Evolutionary conservation across 164 flowering plant genomes (phyloP).

Genomic region (Tinospora cordifolia): DNA sequence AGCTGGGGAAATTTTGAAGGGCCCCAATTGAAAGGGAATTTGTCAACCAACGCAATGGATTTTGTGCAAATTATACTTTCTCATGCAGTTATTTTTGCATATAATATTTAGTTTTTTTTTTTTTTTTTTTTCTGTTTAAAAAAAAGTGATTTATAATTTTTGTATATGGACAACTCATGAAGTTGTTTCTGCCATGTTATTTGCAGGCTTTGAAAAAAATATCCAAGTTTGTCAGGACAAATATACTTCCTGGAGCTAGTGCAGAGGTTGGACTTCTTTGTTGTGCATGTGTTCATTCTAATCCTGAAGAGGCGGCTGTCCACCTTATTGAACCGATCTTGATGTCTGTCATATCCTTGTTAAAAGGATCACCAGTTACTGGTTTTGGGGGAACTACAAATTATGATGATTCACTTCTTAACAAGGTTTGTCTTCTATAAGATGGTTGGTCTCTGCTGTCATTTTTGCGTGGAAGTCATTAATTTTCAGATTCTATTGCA

Average conservation of each 20-base stretch:
- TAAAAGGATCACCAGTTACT: slow-evolving; percentile 63
- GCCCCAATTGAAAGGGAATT: too few species aligned
- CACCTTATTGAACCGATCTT: slow-evolving; percentile 76
- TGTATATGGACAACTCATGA: slow-evolving; percentile 3
- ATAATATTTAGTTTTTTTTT: too few species aligned
- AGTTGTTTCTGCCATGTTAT: slow-evolving; percentile 9
- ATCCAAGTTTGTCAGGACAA: slow-evolving; percentile 79
- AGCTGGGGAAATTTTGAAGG: too few species aligned
- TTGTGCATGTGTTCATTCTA: slow-evolving; percentile 89
- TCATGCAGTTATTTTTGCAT: too few species aligned
- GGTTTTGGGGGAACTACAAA: slow-evolving; percentile 73
- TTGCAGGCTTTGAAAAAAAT: slow-evolving; percentile 83
- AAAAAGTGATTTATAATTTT: background rate
- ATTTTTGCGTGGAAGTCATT: slow-evolving; percentile 4
- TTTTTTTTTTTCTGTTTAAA: too few species aligned
- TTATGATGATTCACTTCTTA: slow-evolving; percentile 27
- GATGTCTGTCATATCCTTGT: slow-evolving; percentile 60
- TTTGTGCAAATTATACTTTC: too few species aligned
- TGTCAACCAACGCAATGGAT: too few species aligned
- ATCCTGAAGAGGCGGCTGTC: slow-evolving; percentile 74
- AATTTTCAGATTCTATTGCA: slow-evolving; percentile 23
- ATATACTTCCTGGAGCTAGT: slow-evolving; percentile 96
- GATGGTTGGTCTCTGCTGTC: background rate
- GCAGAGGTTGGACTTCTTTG: slow-evolving; percentile 97
- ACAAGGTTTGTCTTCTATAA: slow-evolving; percentile 44